Conservation (phyloP, 1,284 basidiomycete genomes). For the Pseudozyma thailandica region DNA sequence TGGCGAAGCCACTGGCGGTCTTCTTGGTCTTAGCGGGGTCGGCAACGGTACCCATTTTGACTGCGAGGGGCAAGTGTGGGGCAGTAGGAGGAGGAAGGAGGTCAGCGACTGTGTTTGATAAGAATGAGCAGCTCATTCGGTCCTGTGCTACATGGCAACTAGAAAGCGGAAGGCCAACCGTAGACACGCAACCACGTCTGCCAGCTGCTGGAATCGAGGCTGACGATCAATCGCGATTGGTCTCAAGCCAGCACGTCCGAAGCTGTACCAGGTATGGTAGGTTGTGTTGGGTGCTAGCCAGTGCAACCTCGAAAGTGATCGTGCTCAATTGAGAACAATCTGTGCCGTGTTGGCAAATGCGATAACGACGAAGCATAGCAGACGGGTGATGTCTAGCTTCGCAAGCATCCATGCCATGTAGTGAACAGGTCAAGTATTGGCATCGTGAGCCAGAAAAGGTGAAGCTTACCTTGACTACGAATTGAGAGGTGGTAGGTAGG, state of each 20-base stretch:
- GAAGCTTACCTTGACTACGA: slow-evolving; percentile 48
- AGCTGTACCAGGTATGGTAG: too few relatives aligned
- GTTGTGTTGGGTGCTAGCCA: too few relatives aligned
- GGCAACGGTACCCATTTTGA: slow-evolving; percentile 62
- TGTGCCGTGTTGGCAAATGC: background rate
- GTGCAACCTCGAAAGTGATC: too few relatives aligned
- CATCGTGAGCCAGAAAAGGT: slow-evolving; percentile 1
- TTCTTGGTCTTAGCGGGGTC: slow-evolving; percentile 61
- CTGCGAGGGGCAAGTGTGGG: slow-evolving; percentile 4
- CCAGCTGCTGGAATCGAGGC: too few relatives aligned
- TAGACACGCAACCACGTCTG: too few relatives aligned
- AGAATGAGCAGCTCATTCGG: too few relatives aligned
- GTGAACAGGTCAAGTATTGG: background rate
- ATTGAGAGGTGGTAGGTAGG: slow-evolving; percentile 50
- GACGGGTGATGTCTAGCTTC: background rate
- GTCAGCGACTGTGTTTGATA: slow-evolving; percentile 1
- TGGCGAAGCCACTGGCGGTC: slow-evolving; percentile 61
- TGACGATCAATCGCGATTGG: too few relatives aligned
- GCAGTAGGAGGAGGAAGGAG: background rate
- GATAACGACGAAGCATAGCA: slow-evolving; percentile 4
- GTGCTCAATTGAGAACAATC: too few relatives aligned
- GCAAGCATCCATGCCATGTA: background rate
- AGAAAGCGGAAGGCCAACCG: too few relatives aligned
- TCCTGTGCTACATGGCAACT: too few relatives aligned
- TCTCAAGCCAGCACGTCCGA: too few relatives aligned